Conservation (phyloP, 306 rosid genomes). For the Casuarina glauca region DNA sequence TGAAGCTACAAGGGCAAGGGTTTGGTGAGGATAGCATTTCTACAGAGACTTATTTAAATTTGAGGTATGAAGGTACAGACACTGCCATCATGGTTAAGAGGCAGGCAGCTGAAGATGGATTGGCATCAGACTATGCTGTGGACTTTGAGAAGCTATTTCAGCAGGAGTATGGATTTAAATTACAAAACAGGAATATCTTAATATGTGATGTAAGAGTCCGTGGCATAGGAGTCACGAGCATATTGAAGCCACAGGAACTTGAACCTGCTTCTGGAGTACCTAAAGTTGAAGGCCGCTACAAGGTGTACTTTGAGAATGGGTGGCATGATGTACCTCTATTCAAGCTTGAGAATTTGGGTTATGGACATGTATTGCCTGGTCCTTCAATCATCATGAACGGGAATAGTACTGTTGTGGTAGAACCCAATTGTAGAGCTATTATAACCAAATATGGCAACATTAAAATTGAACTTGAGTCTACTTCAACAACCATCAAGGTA, state of each 20-base stretch:
- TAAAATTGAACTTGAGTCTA: constrained; percentile 71
- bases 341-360: constrained; percentile 79
- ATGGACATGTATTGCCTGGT: constrained; percentile 60
- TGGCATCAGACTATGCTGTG: constrained; percentile 48
- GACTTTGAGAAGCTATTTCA: constrained; percentile 75
- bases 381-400: constrained; percentile 95
- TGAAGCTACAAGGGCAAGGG: constrained; percentile 75
- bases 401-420: constrained; percentile 88
- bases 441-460: constrained; percentile 78
- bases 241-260: constrained; percentile 68
- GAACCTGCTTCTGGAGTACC: constrained; percentile 51
- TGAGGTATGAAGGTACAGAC: constrained; percentile 96
- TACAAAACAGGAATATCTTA: constrained; percentile 69
- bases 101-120: constrained; percentile 43
- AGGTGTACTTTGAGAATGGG: constrained; percentile 78
- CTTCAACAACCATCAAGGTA: constrained; percentile 42
- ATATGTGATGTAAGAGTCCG: constrained; percentile 83
- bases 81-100: constrained; percentile 88
- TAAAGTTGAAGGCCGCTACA: constrained; percentile 63
- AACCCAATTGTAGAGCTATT: constrained; percentile 75
- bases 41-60: constrained; percentile 73
- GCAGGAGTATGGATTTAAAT: constrained; percentile 86
- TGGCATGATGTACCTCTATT: constrained; percentile 83
- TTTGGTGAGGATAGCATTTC: constrained; percentile 66
- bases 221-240: constrained; percentile 81